Evolutionary conservation across 2,329 filamentous ascomycete species (phyloP).

Genomic region (Gaeumannomyces sp.): DNA sequence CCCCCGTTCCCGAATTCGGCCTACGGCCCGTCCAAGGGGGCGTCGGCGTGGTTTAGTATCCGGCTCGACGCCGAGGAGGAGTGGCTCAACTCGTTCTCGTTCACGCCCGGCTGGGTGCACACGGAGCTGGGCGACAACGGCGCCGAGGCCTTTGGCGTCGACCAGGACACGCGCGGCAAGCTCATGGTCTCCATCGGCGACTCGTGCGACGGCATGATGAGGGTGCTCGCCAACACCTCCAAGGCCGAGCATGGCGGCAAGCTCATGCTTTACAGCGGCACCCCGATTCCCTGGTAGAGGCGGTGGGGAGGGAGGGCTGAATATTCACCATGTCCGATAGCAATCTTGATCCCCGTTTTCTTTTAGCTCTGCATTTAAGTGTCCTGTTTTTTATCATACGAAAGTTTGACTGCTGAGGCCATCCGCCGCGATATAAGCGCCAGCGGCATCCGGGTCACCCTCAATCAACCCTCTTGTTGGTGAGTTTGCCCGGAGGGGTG

Average conservation of each 20-base stretch:
- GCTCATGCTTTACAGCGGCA: not conserved
- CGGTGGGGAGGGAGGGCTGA: no score
- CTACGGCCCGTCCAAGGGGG: constrained; percentile 30
- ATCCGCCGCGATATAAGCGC: no score
- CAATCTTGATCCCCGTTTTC: no score
- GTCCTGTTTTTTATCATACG: no score
- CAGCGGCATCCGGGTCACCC: no score
- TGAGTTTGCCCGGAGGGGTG: no score
- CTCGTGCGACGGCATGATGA: not conserved
- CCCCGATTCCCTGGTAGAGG: no score
- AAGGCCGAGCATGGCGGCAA: not conserved
- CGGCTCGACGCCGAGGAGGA: not conserved
- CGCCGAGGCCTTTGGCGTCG: not conserved
- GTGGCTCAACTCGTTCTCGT: not conserved
- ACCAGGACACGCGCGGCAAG: no score
- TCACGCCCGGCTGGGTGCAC: not conserved
- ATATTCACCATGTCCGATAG: no score
- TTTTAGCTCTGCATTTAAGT: no score
- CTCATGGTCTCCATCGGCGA: not conserved
- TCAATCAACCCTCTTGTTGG: no score
- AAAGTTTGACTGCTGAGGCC: no score
- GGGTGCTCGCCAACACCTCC: not conserved
- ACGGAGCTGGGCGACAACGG: not conserved
- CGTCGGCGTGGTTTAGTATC: constrained; percentile 23
- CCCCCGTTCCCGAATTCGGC: constrained; percentile 23